Base-by-base conservation (phyloP, 2,329 filamentous ascomycete species). In the Aureobasidium melanogenum region DNA sequence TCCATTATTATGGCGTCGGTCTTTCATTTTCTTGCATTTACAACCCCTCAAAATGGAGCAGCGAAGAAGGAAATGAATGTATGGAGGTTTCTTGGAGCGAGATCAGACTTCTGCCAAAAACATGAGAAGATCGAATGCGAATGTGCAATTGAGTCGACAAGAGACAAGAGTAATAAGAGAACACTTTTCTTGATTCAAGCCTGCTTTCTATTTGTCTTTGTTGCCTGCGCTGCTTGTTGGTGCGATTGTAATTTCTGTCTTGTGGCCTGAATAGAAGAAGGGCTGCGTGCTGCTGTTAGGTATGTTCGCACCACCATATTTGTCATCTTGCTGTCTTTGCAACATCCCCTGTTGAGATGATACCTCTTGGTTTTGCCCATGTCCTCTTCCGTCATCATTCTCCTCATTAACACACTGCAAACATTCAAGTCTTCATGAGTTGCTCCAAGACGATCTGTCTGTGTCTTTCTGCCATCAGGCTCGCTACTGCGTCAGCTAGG, bases 1-100 rank as follows among this genome's bases (percentile, higher is more conserved):
- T 34, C 48, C 39, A 55, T 55, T 26, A 54, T 12, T 15, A 30
- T 17, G 51, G 51, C 51, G 51, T 58, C 28, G 30, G 55, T 39
- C 38, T 9, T 39, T 48, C n/a, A 39, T 24, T 48, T 46, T 39
- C 24, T 58, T 48, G 55, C 55, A 58, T 47, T 39, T 58, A 38
- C 55, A 57, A 41, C 26, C 28, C 17, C 39, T 28, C 54, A 57
- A 44, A 57, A 39, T 34, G 54, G 41, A 57, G 41, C 54, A 56
- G 36, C 39, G 34, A 44, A 57, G 38, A 22, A 46, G 52, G 51
- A 54, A 51, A 51, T 12, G 48, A 38, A 51, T 51, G 48, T 51
- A 51, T 38, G 48, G 48, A 19, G n/a, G n/a, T 15, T 51, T 38
- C 22, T 38, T 51, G 48, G 32, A 51, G 19, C 7, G 48, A 51